phyloP scores from a whole-genome alignment of 352 stramenopile species.

The Pythium chondricola region DNA sequence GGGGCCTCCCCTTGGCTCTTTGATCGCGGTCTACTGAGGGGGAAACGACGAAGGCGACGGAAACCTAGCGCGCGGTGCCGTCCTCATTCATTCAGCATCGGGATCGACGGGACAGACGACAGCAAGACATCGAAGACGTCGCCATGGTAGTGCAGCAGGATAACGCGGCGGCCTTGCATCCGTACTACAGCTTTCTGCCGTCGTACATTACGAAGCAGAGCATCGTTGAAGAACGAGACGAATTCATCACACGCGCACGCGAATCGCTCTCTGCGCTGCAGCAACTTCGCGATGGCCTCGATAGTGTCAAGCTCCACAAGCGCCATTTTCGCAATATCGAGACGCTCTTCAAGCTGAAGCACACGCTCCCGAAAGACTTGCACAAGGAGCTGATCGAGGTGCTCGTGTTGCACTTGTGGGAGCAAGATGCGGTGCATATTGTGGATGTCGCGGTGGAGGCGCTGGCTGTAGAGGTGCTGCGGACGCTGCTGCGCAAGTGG shows the following conservation, averaged over 20 bases:
- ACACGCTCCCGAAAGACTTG: conserved; percentile 34
- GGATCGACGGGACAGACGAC: no score
- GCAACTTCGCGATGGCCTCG: conserved; percentile 13
- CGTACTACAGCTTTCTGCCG: conserved; percentile 54
- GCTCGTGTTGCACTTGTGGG: conserved; percentile 45
- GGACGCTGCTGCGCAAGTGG: conserved; percentile 55
- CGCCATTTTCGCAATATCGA: conserved; percentile 55
- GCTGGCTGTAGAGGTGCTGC: conserved; percentile 28
- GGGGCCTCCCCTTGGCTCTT: no score
- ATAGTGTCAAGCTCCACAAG: conserved; percentile 27
- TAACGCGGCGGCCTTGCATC: conserved; percentile 19
- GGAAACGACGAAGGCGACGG: no score
- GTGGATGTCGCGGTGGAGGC: conserved; percentile 51
- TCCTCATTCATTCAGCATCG: no score
- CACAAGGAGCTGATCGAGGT: conserved; percentile 38
- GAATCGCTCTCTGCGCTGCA: conserved; percentile 35
- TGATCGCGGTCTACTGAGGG: no score
- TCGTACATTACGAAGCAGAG: conserved; percentile 44
- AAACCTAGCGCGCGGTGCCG: no score
- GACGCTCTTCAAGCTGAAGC: conserved; percentile 61
- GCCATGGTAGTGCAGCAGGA: neutral
- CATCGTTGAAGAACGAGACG: conserved; percentile 27
- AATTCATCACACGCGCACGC: conserved; percentile 41
- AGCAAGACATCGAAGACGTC: no score
- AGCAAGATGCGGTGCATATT: conserved; percentile 29